Percentiles rank a stretch among this genome's conserved stretches.
Conservation (phyloP, 2,329 filamentous ascomycete species). For the Zasmidium angulare region DNA sequence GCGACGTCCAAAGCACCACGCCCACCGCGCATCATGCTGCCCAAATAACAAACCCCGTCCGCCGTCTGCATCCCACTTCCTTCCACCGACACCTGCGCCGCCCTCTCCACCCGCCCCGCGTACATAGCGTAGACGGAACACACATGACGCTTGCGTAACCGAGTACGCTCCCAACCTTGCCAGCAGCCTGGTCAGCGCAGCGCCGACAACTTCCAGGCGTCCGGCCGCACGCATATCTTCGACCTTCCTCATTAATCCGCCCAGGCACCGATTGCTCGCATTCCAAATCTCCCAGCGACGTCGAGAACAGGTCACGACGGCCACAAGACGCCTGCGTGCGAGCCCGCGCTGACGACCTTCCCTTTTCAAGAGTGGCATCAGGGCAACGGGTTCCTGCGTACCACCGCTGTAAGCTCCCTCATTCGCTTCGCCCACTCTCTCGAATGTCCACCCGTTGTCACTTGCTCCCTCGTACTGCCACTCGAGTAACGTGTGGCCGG, state of each 20-base stretch:
- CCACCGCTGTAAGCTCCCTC: conserved; percentile 22
- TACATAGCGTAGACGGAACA: not conserved
- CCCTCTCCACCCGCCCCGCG: not conserved
- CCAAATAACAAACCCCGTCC: too few relatives aligned
- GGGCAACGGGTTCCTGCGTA: conserved; percentile 21
- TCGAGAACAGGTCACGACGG: conserved; percentile 10
- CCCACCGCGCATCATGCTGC: not conserved
- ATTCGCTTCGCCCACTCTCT: conserved; percentile 14
- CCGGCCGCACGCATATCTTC: not conserved
- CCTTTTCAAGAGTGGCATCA: conserved; percentile 18
- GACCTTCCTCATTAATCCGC: not conserved
- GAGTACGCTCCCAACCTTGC: not conserved
- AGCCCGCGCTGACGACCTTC: conserved; percentile 4
- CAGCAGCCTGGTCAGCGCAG: too few relatives aligned
- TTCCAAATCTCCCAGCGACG: conserved; percentile 17
- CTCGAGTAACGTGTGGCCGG: conserved; percentile 18
- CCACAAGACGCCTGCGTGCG: conserved; percentile 8
- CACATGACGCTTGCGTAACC: not conserved
- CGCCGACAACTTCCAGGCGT: not conserved
- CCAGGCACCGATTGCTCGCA: not conserved
- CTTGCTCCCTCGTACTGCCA: conserved; percentile 12
- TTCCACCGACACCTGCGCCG: too few relatives aligned
- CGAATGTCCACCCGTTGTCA: conserved; percentile 11
- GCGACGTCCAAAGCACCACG: not conserved
- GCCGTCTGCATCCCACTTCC: too few relatives aligned